Evolutionary conservation across 441 rosid genomes (phyloP).

Genomic region (Pelargonium australe): DNA sequence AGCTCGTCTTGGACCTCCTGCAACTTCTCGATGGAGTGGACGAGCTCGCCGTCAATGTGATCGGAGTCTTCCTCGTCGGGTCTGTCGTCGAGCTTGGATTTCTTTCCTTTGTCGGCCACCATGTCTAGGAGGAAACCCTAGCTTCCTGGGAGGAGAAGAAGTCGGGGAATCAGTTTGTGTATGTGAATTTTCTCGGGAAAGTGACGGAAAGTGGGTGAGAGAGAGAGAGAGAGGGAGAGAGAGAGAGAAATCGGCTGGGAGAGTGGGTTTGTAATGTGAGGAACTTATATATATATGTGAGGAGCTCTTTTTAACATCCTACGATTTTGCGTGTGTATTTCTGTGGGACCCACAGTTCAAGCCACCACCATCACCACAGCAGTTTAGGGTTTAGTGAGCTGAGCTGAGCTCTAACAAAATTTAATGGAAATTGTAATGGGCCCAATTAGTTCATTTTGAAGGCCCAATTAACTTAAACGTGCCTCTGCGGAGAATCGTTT

Average conservation of each 20-base stretch:
- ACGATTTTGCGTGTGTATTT: too few species aligned
- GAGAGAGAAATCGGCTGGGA: not conserved
- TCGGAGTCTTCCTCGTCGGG: conserved; percentile 14
- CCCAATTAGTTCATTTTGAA: too few species aligned
- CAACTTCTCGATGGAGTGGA: conserved; percentile 24
- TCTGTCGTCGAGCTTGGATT: conserved; percentile 21
- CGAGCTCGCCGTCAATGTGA: conserved; percentile 20
- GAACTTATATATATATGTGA: too few species aligned
- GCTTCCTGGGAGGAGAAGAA: not conserved
- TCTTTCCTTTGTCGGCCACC: conserved; percentile 32
- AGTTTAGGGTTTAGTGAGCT: too few species aligned
- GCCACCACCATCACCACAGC: too few species aligned
- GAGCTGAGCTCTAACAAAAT: too few species aligned
- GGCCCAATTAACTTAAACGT: too few species aligned
- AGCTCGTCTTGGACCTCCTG: conserved; percentile 32
- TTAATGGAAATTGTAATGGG: too few species aligned
- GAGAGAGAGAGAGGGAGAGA: not conserved
- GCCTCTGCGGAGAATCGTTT: too few species aligned
- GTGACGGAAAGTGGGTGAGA: not conserved
- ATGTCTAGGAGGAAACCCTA: conserved; percentile 16
- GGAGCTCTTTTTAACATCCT: too few species aligned
- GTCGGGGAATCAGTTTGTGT: not conserved
- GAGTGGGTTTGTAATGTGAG: too few species aligned
- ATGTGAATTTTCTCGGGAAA: not conserved
- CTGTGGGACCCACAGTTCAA: too few species aligned